These are phyloP conservation scores for Talaromyces nanjingensis DNA, from an alignment of 495 filamentous ascomycete genomes.

Conservation along the genomic window DNA sequence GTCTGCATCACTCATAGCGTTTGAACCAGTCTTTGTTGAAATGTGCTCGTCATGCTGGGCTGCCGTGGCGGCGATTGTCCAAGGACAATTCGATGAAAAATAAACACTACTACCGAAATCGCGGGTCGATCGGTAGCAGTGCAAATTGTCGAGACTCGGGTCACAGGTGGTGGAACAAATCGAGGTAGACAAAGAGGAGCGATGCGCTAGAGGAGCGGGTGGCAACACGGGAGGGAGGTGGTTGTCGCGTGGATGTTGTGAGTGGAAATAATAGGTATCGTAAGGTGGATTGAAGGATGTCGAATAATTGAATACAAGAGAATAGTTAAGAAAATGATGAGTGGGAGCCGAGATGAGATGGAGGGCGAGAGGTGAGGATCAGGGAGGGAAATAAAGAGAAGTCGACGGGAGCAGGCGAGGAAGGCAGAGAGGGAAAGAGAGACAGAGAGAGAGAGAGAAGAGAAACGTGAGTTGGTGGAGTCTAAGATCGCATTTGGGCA, in stretches of 20 bases:
- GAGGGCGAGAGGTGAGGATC: conserved; percentile 7
- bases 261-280: conserved; percentile 8
- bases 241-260: conserved; percentile 8
- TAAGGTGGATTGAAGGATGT: conserved; percentile 8
- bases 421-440: conserved; percentile 11
- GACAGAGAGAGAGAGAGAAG: conserved; percentile 13
- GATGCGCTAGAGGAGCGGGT: background rate
- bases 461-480: conserved; percentile 8
- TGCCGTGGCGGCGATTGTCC: conserved; percentile 29
- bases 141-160: background rate
- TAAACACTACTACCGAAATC: background rate
- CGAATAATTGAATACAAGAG: conserved; percentile 12
- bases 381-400: conserved; percentile 15
- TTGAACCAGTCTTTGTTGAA: conserved; percentile 35
- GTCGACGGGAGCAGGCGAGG: conserved; percentile 12
- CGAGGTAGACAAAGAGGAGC: background rate
- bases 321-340: background rate
- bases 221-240: conserved; percentile 2
- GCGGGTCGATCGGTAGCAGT: background rate
- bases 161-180: background rate
- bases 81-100: background rate
- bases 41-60: conserved; percentile 46
- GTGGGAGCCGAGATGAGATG: conserved; percentile 1
- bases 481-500: conserved; percentile 2
- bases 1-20: conserved; percentile 43